Evolutionary conservation across 768 basidiomycete genomes (phyloP).

Genomic region (Russula olivacea): DNA sequence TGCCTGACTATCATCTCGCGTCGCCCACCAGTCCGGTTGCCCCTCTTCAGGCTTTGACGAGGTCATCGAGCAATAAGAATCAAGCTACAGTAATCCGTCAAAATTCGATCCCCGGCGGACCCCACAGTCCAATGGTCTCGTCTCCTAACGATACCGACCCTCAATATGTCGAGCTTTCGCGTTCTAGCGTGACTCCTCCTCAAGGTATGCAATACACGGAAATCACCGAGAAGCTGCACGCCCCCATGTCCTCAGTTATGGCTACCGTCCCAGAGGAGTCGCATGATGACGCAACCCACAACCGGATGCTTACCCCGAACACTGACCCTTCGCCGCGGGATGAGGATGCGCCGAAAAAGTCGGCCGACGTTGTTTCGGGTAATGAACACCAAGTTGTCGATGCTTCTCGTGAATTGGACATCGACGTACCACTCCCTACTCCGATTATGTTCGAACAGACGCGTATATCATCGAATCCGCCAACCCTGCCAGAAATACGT

Average conservation of each 20-base stretch:
- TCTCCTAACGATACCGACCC: constrained; percentile 24
- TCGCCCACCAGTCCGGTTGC: background rate
- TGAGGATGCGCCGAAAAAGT: constrained; percentile 20
- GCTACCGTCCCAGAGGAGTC: constrained; percentile 25
- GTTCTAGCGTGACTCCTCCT: constrained; percentile 68
- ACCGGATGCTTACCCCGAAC: background rate
- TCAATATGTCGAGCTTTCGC: constrained; percentile 58
- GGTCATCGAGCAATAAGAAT: constrained; percentile 9
- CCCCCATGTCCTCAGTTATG: constrained; percentile 27
- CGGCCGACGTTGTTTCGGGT: constrained; percentile 31
- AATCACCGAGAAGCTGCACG: constrained; percentile 53
- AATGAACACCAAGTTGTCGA: background rate
- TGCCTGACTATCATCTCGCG: constrained; percentile 21
- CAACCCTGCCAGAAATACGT: constrained; percentile 48
- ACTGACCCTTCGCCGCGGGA: background rate
- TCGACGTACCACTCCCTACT: constrained; percentile 29
- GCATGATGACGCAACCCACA: constrained; percentile 22
- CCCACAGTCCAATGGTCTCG: constrained; percentile 21
- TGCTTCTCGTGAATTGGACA: constrained; percentile 16
- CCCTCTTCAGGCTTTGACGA: constrained; percentile 20
- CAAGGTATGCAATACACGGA: constrained; percentile 72
- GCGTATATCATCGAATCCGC: constrained; percentile 47
- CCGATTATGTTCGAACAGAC: constrained; percentile 33
- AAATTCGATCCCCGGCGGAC: constrained; percentile 25
- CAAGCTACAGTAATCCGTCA: constrained; percentile 23